These are phyloP conservation scores for Paratinospora sagittata DNA, from an alignment of 164 flowering plant genomes.

Conservation along the genomic window DNA sequence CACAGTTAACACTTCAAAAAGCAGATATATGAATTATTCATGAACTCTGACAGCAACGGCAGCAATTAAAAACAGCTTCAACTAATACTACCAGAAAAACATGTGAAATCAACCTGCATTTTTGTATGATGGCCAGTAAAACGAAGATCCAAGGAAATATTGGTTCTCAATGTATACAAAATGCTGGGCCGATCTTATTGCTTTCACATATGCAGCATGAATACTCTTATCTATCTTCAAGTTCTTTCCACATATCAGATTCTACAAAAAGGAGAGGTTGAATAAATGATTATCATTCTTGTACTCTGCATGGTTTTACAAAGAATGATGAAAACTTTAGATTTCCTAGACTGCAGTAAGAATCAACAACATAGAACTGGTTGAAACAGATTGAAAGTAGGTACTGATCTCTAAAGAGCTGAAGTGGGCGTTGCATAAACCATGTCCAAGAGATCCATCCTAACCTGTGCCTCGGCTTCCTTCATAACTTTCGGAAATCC, in stretches of 20 bases:
- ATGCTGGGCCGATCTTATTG: constrained; percentile 79
- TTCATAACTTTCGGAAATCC: constrained; percentile 62
- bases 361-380: neutral
- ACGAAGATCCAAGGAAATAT: constrained; percentile 85
- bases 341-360: neutral
- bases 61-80: too few species aligned
- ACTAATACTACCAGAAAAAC: neutral
- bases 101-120: constrained; percentile 36
- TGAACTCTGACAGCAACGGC: neutral
- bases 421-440: constrained; percentile 3
- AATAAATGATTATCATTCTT: neutral
- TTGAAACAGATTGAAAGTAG: neutral
- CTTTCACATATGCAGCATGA: constrained; percentile 72
- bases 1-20: neutral
- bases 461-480: constrained; percentile 51
- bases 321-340: neutral
- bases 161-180: constrained; percentile 90
- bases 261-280: constrained; percentile 33
- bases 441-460: constrained; percentile 10
- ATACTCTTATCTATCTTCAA: constrained; percentile 71
- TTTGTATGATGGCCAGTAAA: constrained; percentile 58
- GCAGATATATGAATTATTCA: neutral
- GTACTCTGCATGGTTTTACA: neutral
- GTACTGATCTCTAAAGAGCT: constrained; percentile 5
- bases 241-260: constrained; percentile 63